Evolutionary conservation across 306 rosid species (phyloP), one percentile per base, ranked within the genome.

Genomic region (Glycine tomentella): DNA sequence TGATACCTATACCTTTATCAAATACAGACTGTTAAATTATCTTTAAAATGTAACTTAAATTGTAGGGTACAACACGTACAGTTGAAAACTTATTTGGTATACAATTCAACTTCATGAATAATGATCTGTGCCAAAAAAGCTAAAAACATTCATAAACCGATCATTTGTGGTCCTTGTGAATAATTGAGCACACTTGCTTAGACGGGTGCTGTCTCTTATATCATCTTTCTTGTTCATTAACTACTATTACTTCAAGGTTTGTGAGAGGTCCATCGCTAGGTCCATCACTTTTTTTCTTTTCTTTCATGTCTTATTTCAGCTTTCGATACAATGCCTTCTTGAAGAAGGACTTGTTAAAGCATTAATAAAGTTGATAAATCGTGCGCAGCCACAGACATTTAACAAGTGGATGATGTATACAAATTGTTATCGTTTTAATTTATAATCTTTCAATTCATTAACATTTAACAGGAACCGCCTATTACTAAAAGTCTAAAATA

Each of bases 131-230:
- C n/a, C n/a, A n/a, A n/a, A n/a, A n/a, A n/a, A n/a, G n/a, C n/a
- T n/a, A n/a, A n/a, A n/a, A n/a, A n/a, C n/a, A n/a, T n/a, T n/a
- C n/a, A n/a, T n/a, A n/a, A n/a, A n/a, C n/a, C 10, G 31, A 51
- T 4, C 40, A 25, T 25, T 25, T 13, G 86, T 82, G 86, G 86
- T 82, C 88, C 84, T 77, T 67, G 56, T 78, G 20, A 77, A 56
- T 34, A 55, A 53, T 51, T 78, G 75, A 82, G 75, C 63, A 15
- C 83, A 63, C 76, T 80, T 76, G 53, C 52, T 38, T 55, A 42
- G 68, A 50, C 16, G 58, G 4, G 55, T 9, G 9, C 4, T 44
- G 51, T 46, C 58, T 38, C n/a, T 75, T 25, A 34, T 52, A 75
- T 53, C 44, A 13, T 55, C 42, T 74, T 49, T 75, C 48, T 71